A percentile compares a stretch with the other conserved stretches of the same genome.
Conservation (phyloP, 139 green algal genomes). For the Volvox africanus region DNA sequence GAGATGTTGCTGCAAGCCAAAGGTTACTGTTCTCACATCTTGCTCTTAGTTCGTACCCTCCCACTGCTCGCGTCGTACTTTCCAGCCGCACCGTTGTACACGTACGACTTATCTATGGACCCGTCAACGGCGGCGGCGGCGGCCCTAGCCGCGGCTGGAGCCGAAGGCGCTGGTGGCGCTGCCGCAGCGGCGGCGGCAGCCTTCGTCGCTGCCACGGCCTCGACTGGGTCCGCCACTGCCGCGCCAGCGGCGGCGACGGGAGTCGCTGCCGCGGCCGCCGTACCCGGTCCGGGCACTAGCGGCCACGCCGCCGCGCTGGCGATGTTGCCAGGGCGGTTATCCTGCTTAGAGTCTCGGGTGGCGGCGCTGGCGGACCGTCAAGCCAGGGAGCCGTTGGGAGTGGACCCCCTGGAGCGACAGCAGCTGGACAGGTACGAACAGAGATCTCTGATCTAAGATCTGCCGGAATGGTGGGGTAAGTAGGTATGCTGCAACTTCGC, state of each 20-base stretch:
- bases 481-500: no score
- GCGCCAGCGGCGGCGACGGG: neutral
- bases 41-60: no score
- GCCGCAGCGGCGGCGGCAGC: neutral
- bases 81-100: slow-evolving; percentile 48
- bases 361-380: slow-evolving; percentile 35
- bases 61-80: no score
- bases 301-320: slow-evolving; percentile 47
- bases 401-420: slow-evolving; percentile 57
- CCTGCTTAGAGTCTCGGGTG: slow-evolving; percentile 45
- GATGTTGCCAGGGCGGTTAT: neutral
- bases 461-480: no score
- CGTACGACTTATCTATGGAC: slow-evolving; percentile 27
- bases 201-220: neutral
- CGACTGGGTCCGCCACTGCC: neutral
- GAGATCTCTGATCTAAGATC: no score
- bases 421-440: slow-evolving; percentile 49
- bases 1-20: no score
- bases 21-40: no score
- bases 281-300: slow-evolving; percentile 26
- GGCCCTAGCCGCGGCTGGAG: neutral
- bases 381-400: slow-evolving; percentile 32
- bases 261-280: neutral
- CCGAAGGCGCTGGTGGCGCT: neutral
- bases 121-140: slow-evolving; percentile 1